A percentile compares a stretch with the other conserved stretches of the same genome.
phyloP scores from a whole-genome alignment of 1,284 basidiomycete species.

The Coniferiporia sulphurascens region DNA sequence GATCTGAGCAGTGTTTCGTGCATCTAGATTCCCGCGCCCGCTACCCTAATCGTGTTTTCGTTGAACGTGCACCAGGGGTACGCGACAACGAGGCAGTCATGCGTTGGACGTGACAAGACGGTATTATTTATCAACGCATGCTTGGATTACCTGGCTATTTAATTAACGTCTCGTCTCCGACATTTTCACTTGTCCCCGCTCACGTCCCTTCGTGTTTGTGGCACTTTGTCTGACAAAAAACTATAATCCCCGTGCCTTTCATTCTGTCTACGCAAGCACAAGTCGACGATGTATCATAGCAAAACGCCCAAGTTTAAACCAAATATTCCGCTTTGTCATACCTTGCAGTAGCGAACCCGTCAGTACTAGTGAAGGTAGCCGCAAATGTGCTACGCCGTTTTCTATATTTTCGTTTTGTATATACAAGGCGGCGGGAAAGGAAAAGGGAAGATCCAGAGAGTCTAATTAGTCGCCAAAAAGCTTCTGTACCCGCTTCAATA shows the following conservation, averaged over 20 bases:
- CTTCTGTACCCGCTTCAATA: slow-evolving; percentile 97
- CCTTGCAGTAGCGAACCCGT: no score
- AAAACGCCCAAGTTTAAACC: no score
- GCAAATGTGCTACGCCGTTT: no score
- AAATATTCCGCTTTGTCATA: no score
- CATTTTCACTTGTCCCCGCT: background rate
- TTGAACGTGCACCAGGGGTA: slow-evolving; percentile 61
- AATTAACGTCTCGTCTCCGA: background rate
- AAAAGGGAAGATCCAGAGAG: background rate
- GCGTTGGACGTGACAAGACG: slow-evolving; percentile 50
- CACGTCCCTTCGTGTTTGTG: no score
- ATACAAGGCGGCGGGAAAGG: background rate
- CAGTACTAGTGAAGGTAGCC: no score
- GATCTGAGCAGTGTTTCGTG: slow-evolving; percentile 12
- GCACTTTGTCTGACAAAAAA: no score
- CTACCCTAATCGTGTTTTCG: slow-evolving; percentile 64
- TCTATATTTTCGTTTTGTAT: no score
- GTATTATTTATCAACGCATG: slow-evolving; percentile 19
- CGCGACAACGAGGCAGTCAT: slow-evolving; percentile 67
- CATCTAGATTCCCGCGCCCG: slow-evolving; percentile 54
- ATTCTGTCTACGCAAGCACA: no score
- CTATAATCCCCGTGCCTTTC: no score
- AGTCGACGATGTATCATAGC: no score
- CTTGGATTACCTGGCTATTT: background rate
- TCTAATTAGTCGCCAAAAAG: slow-evolving; percentile 75